Percentiles rank a stretch among this genome's conserved stretches.
Evolutionary conservation across 192 early-diverging fungal species (phyloP).

Genomic region (Entomortierella beljakovae): DNA sequence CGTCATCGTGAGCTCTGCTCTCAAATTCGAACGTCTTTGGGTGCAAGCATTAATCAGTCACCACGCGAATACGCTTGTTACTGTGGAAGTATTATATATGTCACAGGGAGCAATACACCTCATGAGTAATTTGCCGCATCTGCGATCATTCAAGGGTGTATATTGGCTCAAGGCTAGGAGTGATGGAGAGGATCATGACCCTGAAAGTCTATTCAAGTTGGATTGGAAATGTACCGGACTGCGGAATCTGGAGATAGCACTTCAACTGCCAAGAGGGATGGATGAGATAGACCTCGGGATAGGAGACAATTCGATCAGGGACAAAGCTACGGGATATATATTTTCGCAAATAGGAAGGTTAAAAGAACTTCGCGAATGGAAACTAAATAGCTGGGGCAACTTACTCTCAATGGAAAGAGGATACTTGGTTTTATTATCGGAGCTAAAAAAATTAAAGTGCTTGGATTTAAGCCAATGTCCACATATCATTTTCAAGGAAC

Average conservation of each 20-base stretch:
- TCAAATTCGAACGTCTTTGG: neutral
- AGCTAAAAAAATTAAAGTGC: neutral
- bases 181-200: neutral
- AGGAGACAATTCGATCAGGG: neutral
- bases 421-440: neutral
- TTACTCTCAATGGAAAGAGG: neutral
- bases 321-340: neutral
- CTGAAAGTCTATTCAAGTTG: neutral
- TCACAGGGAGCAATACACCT: neutral
- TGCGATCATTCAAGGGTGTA: neutral
- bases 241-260: neutral
- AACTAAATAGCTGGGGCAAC: neutral
- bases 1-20: neutral
- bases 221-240: neutral
- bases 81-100: neutral
- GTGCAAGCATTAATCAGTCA: neutral
- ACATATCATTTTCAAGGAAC: neutral
- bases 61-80: neutral
- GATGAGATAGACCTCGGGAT: neutral
- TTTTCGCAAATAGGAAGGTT: constrained; percentile 12
- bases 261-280: neutral
- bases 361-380: neutral
- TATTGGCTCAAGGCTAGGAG: neutral
- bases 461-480: neutral
- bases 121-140: neutral